A percentile compares a stretch with the other conserved stretches of the same genome.
These are phyloP conservation scores for Tubosaeta brunneosetosa DNA, from an alignment of 768 basidiomycete genomes.

Conservation along the genomic window DNA sequence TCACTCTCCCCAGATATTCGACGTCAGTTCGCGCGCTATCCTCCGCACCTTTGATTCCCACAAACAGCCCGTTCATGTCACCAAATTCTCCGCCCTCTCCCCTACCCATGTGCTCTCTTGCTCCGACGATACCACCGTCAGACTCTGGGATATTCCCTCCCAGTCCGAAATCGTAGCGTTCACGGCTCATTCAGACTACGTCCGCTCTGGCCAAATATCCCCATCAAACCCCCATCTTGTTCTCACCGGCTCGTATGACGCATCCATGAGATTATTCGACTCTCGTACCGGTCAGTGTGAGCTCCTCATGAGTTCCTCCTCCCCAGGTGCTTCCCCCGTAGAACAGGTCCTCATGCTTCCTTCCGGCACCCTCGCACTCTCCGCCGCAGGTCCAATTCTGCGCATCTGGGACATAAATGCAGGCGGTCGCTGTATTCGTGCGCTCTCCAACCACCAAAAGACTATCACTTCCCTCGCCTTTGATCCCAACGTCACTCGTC, in stretches of 20 bases:
- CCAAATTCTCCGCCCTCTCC: constrained; percentile 80
- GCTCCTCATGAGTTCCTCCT: constrained; percentile 63
- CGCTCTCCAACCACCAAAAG: constrained; percentile 97
- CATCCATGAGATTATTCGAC: constrained; percentile 85
- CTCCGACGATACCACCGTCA: constrained; percentile 93
- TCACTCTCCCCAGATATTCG: constrained; percentile 50
- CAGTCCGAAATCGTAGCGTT: constrained; percentile 78
- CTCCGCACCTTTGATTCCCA: constrained; percentile 89
- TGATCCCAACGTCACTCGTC: constrained; percentile 66
- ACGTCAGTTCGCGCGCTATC: constrained; percentile 89
- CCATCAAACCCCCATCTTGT: constrained; percentile 77
- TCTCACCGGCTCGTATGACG: constrained; percentile 93
- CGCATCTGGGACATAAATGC: constrained; percentile 94
- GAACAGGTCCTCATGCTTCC: constrained; percentile 94
- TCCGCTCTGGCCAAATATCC: constrained; percentile 87
- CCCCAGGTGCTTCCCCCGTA: constrained; percentile 50
- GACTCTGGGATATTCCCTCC: constrained; percentile 93
- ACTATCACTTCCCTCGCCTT: constrained; percentile 88
- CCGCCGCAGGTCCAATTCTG: constrained; percentile 87
- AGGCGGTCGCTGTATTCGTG: constrained; percentile 83
- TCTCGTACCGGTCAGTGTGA: constrained; percentile 77
- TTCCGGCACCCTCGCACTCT: constrained; percentile 78
- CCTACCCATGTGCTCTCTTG: constrained; percentile 88
- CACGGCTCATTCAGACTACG: constrained; percentile 87
- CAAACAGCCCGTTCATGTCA: constrained; percentile 94